Evolutionary conservation across 305 asterid genomes (phyloP).

Genomic region (Rubia occidens): DNA sequence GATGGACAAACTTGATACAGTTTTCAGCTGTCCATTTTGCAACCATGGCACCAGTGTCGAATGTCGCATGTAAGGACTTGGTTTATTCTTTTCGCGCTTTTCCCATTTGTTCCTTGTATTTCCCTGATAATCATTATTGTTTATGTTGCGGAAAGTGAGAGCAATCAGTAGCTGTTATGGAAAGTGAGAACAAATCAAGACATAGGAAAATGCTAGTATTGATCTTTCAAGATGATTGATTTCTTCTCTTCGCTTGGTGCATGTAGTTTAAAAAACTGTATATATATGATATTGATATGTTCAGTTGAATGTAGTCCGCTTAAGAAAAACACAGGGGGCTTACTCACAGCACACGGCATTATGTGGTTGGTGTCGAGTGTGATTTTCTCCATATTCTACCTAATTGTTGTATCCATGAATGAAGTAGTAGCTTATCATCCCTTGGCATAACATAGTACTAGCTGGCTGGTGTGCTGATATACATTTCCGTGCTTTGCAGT

Average conservation of each 20-base stretch:
- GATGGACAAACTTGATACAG: constrained; percentile 95
- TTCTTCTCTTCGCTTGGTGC: not conserved
- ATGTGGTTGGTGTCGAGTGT: not conserved
- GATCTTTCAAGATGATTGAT: not conserved
- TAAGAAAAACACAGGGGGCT: not conserved
- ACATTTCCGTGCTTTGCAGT: constrained; percentile 33
- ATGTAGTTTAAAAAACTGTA: not conserved
- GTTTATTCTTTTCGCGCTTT: not conserved
- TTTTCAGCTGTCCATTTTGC: constrained; percentile 92
- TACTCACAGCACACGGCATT: too few relatives aligned
- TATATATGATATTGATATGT: not conserved
- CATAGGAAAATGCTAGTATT: not conserved
- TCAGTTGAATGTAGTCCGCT: not conserved
- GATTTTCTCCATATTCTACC: not conserved
- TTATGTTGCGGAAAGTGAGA: too few relatives aligned
- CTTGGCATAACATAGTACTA: not conserved
- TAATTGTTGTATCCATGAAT: not conserved
- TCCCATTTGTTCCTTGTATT: not conserved
- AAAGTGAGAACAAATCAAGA: too few relatives aligned
- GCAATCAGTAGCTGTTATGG: not conserved
- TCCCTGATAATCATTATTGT: not conserved
- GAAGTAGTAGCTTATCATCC: not conserved
- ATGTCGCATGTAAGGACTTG: constrained; percentile 60
- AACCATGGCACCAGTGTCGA: constrained; percentile 89
- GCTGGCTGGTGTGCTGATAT: not conserved